A percentile compares a stretch with the other conserved stretches of the same genome.
These are phyloP conservation scores for Claviceps spartinae DNA, from an alignment of 2,329 filamentous ascomycete species.

Conservation along the genomic window DNA sequence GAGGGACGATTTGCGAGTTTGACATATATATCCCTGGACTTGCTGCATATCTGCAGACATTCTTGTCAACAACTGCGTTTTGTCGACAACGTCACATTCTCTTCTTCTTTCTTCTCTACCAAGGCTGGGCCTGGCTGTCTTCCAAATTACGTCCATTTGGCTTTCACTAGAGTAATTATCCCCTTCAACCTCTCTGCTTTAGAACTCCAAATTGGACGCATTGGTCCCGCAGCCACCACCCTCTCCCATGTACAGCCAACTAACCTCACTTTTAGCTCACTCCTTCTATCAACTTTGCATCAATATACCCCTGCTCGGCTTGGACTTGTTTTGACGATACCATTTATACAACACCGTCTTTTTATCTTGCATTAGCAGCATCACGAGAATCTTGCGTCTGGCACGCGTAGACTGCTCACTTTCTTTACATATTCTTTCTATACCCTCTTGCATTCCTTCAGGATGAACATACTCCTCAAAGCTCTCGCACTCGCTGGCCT, in stretches of 20 bases:
- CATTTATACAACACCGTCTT: slow-evolving; percentile 14
- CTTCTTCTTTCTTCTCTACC: slow-evolving; percentile 12
- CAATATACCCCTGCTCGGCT: background rate
- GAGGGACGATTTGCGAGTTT: too few relatives aligned
- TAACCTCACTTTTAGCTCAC: too few relatives aligned
- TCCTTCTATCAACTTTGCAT: too few relatives aligned
- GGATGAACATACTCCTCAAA: slow-evolving; percentile 34
- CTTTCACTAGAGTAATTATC: too few relatives aligned
- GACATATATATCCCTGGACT: too few relatives aligned
- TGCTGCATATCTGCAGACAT: background rate
- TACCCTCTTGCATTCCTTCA: background rate
- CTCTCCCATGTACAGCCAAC: too few relatives aligned
- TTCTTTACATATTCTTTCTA: slow-evolving; percentile 12
- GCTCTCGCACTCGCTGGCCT: slow-evolving; percentile 40
- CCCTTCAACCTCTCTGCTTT: slow-evolving; percentile 14
- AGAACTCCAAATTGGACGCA: slow-evolving; percentile 2
- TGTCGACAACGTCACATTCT: slow-evolving; percentile 16
- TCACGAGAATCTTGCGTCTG: slow-evolving; percentile 16
- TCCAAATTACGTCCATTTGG: background rate
- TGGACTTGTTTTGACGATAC: background rate
- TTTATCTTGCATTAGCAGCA: background rate
- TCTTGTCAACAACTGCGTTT: slow-evolving; percentile 9
- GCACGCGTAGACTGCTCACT: slow-evolving; percentile 15
- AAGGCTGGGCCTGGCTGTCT: slow-evolving; percentile 22
- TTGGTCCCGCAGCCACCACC: too few relatives aligned